Percentiles rank a stretch among this genome's conserved stretches.
Evolutionary conservation across 2,329 filamentous ascomycete genomes (phyloP).

Genomic region (Verticillium isaacii): DNA sequence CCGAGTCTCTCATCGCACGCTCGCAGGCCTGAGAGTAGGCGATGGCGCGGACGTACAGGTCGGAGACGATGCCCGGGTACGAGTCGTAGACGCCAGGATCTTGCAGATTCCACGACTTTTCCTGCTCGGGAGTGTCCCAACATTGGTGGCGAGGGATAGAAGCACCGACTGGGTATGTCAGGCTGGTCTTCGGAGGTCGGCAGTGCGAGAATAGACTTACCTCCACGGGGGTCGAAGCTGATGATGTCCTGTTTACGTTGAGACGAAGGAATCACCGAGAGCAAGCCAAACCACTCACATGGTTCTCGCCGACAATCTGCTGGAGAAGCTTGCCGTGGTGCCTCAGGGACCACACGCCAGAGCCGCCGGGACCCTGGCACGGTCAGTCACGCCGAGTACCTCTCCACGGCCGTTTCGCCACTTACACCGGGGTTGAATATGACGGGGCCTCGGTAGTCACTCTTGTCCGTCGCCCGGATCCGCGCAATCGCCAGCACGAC

Average conservation of each 20-base stretch:
- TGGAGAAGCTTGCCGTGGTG: conserved; percentile 29
- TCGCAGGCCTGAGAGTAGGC: conserved; percentile 40
- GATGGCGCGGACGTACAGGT: conserved; percentile 35
- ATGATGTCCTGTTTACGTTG: conserved; percentile 37
- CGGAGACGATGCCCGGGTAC: conserved; percentile 38
- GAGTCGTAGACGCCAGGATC: conserved; percentile 41
- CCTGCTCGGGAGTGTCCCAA: conserved; percentile 37
- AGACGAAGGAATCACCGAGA: background rate
- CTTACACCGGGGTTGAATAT: conserved; percentile 30
- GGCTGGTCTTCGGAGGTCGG: background rate
- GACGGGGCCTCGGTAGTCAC: conserved; percentile 21
- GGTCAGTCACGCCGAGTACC: background rate
- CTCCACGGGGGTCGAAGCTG: conserved; percentile 45
- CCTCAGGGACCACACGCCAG: conserved; percentile 31
- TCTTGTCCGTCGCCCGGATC: conserved; percentile 23
- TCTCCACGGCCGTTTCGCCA: background rate
- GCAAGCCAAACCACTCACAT: conserved; percentile 24
- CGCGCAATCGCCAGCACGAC: conserved; percentile 26
- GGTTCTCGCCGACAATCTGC: conserved; percentile 39
- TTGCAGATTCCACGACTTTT: conserved; percentile 37
- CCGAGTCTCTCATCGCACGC: conserved; percentile 25
- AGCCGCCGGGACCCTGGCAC: conserved; percentile 43
- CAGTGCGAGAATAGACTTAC: conserved; percentile 16
- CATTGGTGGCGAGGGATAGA: conserved; percentile 47
- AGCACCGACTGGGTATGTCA: conserved; percentile 30